Conservation (phyloP, 2,329 filamentous ascomycete species). For the Claviceps capensis region DNA sequence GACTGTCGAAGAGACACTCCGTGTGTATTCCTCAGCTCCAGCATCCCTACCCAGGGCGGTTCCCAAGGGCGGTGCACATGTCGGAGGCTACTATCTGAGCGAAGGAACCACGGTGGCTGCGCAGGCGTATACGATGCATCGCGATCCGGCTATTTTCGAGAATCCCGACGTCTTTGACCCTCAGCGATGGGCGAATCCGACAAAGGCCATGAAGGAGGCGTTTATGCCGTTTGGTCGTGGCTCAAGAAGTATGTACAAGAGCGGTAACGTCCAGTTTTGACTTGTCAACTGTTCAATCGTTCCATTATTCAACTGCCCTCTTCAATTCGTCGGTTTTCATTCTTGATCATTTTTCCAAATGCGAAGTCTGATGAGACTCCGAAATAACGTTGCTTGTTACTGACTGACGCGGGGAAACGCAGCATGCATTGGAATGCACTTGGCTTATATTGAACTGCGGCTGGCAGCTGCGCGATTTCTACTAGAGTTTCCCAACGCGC, state of each 20-base stretch:
- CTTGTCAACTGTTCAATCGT: no score
- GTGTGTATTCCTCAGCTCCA: constrained; percentile 28
- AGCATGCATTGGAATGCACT: constrained; percentile 33
- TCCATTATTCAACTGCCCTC: no score
- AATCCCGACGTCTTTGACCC: constrained; percentile 19
- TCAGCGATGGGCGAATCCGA: constrained; percentile 11
- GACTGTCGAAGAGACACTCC: constrained; percentile 31
- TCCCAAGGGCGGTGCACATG: constrained; percentile 22
- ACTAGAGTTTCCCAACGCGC: constrained; percentile 25
- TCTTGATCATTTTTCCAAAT: no score
- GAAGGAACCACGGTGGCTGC: constrained; percentile 25
- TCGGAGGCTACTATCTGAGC: constrained; percentile 26
- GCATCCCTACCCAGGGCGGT: constrained; percentile 25
- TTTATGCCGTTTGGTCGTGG: constrained; percentile 41
- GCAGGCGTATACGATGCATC: constrained; percentile 34
- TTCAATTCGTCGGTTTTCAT: no score
- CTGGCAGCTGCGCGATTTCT: constrained; percentile 39
- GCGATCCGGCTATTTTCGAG: constrained; percentile 25
- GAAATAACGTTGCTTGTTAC: no score
- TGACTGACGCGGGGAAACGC: background rate
- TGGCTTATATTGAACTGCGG: constrained; percentile 27
- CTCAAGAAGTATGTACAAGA: constrained; percentile 22
- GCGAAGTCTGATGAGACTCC: no score
- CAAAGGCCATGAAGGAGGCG: constrained; percentile 29
- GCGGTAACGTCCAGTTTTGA: background rate